phyloP scores from a whole-genome alignment of 768 basidiomycete genomes.

The Serendipita vermifera region DNA sequence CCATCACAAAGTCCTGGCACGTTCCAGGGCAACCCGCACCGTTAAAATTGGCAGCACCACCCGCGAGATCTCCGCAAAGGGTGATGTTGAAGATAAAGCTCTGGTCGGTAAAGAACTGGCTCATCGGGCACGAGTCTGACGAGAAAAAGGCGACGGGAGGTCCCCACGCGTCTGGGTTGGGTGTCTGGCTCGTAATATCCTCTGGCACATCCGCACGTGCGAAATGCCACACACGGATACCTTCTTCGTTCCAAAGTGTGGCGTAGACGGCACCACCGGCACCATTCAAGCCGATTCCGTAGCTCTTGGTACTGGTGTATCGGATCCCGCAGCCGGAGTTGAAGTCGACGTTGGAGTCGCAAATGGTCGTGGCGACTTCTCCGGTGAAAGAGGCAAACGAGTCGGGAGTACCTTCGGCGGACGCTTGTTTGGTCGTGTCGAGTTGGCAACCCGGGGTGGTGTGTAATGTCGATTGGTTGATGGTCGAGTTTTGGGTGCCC shows the following conservation, averaged over 20 bases:
- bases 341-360: conserved; percentile 22
- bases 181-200: conserved; percentile 11
- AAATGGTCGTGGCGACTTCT: conserved; percentile 22
- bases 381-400: conserved; percentile 19
- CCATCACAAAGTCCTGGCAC: conserved; percentile 31
- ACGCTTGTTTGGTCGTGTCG: conserved; percentile 18
- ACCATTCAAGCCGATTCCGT: conserved; percentile 32
- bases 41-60: conserved; percentile 19
- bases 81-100: conserved; percentile 14
- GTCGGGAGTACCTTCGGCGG: background rate
- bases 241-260: conserved; percentile 27
- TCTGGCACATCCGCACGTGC: conserved; percentile 9
- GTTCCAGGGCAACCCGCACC: conserved; percentile 23
- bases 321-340: conserved; percentile 32
- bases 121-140: conserved; percentile 12
- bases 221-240: conserved; percentile 24
- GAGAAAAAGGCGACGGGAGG: conserved; percentile 12
- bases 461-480: conserved; percentile 35
- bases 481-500: conserved; percentile 29
- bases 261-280: conserved; percentile 36
- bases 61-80: conserved; percentile 15
- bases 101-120: conserved; percentile 12
- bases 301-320: conserved; percentile 25
- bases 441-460: conserved; percentile 29
- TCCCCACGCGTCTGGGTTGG: conserved; percentile 14